Evolutionary conservation across 2,329 filamentous ascomycete genomes (phyloP).

Genomic region (Fusarium annulatum): DNA sequence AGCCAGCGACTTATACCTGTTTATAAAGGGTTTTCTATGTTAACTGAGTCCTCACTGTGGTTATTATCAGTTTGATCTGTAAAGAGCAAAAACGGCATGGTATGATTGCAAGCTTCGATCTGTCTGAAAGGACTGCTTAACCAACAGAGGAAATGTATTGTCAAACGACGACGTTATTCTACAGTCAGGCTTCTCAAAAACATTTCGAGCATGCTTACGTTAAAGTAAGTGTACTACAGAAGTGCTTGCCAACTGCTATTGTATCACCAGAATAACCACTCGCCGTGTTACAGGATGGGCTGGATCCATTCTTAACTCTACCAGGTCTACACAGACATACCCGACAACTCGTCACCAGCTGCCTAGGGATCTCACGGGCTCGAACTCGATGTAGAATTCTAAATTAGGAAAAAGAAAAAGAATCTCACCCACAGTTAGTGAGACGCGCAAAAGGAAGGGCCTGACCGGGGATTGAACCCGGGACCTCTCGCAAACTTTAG

Average conservation of each 20-base stretch:
- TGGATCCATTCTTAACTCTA: too few relatives aligned
- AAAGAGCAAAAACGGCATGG: too few relatives aligned
- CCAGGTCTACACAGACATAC: background rate
- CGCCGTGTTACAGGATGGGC: too few relatives aligned
- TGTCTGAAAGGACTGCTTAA: background rate
- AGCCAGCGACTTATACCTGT: conserved; percentile 12
- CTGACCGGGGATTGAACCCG: conserved; percentile 60
- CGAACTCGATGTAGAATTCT: background rate
- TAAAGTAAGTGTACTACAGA: too few relatives aligned
- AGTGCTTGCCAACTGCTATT: background rate
- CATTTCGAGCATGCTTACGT: too few relatives aligned
- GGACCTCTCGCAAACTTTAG: conserved; percentile 55
- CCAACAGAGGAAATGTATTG: too few relatives aligned
- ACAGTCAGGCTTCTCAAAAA: too few relatives aligned
- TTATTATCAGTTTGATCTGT: background rate
- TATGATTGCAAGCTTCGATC: too few relatives aligned
- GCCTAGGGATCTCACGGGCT: background rate
- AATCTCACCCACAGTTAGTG: rapidly evolving
- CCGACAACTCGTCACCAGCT: too few relatives aligned
- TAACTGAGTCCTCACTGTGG: background rate
- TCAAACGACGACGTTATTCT: rapidly evolving
- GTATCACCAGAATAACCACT: background rate
- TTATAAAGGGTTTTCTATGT: background rate
- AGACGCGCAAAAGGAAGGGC: conserved; percentile 42
- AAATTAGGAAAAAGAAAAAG: background rate